Base-by-base conservation (phyloP, 495 filamentous ascomycete species). In the Corynascus novoguineensis region DNA sequence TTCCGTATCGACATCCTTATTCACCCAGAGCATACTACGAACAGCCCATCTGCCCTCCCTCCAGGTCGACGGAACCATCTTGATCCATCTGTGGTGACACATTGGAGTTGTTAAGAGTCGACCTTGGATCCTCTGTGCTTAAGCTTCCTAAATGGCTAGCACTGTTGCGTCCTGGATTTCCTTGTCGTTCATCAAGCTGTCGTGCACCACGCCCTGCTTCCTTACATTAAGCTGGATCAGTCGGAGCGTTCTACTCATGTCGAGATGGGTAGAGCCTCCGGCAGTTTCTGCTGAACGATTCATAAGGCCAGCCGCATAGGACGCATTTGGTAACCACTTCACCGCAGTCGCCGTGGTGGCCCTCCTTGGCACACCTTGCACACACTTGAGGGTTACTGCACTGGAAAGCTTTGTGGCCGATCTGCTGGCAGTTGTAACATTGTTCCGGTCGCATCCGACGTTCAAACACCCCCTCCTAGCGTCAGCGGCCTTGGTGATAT, bases 361-460 rank as follows among this genome's bases (percentile, higher is more conserved):
- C 47, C 4, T 50, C 29, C 29, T 37, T 50, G 17, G 27, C 47
- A 14, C 31, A 50, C 25, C 11, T 50, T 0, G 29, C 47, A 21
- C 31, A 50, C 7, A 37, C 31, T 19, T 37, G 47, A 50, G 17
- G 7, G 29, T 24, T 50, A 4, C 10, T 50, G 17, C 17, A 34
- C n/a, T 50, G 6, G 47, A 50, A 50, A 9, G 47, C 47, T 50
- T 50, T 50, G 29, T 50, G 17, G 31, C 29, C 47, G 29, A 50
- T 50, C 31, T 37, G 17, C 31, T 50, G 19, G 47, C 8, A 50
- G 31, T 50, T 50, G 31, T 50, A 50, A 31, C 47, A 50, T n/a
- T 50, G 47, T 19, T 50, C n/a, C 11, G 47, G 47, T 22, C 47
- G 29, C n/a, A 37, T 50, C 47, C 47, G 47, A 19, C 47, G 47